These are phyloP conservation scores for Glycine latifolia DNA, from an alignment of 306 rosid genomes.

Conservation along the genomic window DNA sequence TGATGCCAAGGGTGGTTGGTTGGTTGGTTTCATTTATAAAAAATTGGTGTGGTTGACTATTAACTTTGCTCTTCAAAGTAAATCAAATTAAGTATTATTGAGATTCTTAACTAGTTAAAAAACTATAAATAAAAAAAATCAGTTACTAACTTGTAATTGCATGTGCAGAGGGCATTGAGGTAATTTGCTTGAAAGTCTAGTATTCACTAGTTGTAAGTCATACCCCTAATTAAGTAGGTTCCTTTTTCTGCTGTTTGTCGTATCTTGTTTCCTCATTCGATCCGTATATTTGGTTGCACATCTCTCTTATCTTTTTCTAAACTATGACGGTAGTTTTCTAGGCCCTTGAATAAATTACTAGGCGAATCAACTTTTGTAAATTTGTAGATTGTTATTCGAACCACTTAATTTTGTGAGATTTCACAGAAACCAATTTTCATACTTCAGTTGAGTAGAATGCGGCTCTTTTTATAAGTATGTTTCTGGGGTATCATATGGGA, in stretches of 20 bases:
- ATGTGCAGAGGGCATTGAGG: constrained; percentile 36
- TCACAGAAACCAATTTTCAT: background rate
- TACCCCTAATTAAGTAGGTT: constrained; percentile 9
- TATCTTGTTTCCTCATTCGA: constrained; percentile 3
- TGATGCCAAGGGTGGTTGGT: constrained; percentile 23
- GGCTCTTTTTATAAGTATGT: constrained; percentile 37
- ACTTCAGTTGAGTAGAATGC: constrained; percentile 21
- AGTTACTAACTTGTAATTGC: background rate
- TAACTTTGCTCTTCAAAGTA: constrained; percentile 22
- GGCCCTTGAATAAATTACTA: background rate
- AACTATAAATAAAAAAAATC: no score
- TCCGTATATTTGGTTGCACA: constrained; percentile 19
- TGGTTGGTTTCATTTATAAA: constrained; percentile 1
- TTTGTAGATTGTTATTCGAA: background rate
- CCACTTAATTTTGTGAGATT: constrained; percentile 27
- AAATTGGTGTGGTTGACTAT: constrained; percentile 50
- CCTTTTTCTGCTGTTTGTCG: constrained; percentile 25
- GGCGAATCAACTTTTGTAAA: background rate
- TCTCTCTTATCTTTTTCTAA: background rate
- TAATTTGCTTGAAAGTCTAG: constrained; percentile 36
- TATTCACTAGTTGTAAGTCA: constrained; percentile 27
- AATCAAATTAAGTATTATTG: constrained; percentile 17
- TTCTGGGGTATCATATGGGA: constrained; percentile 34
- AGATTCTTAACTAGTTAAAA: background rate
- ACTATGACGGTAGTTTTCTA: background rate